phyloP scores from a whole-genome alignment of 352 stramenopile species.

The Globisporangium barbulae region DNA sequence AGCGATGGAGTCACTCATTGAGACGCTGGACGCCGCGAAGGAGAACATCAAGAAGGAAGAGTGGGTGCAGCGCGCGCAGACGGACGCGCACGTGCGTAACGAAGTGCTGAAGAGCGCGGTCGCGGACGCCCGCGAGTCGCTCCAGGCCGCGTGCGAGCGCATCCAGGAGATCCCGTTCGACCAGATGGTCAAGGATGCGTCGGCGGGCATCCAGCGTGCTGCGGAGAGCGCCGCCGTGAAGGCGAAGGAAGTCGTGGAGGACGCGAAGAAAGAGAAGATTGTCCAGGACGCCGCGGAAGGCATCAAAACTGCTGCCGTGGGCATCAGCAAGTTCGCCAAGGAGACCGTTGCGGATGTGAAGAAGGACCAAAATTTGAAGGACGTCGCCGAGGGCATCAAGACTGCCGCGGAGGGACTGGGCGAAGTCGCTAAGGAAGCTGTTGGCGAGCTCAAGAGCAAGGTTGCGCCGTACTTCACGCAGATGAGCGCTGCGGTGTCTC shows the following conservation, averaged over 20 bases:
- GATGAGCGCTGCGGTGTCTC: constrained; percentile 12
- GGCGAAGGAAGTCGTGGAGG: constrained; percentile 4
- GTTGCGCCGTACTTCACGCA: constrained; percentile 13
- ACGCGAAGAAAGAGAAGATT: constrained; percentile 15
- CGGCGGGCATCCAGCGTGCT: constrained; percentile 9
- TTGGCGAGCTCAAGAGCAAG: constrained; percentile 36
- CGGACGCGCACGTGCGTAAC: constrained; percentile 35
- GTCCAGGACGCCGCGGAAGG: constrained; percentile 9
- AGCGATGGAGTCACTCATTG: constrained; percentile 73
- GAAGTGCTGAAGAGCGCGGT: constrained; percentile 53
- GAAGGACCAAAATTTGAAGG: constrained; percentile 9
- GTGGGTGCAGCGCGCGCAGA: constrained; percentile 41
- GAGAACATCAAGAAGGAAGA: constrained; percentile 76
- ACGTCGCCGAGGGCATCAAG: constrained; percentile 14
- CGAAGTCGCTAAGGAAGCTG: constrained; percentile 15
- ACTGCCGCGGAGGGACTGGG: constrained; percentile 5
- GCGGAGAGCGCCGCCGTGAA: constrained; percentile 10
- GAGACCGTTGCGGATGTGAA: constrained; percentile 11
- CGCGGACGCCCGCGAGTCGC: constrained; percentile 47
- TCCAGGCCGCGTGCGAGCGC: constrained; percentile 39
- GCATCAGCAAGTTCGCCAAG: constrained; percentile 15
- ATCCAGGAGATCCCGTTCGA: constrained; percentile 84
- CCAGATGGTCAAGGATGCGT: constrained; percentile 66
- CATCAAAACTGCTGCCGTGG: constrained; percentile 12
- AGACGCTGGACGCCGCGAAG: constrained; percentile 65